These are phyloP conservation scores for Deuterostichococcus epilithicus DNA, from an alignment of 139 green algal species.

Conservation along the genomic window DNA sequence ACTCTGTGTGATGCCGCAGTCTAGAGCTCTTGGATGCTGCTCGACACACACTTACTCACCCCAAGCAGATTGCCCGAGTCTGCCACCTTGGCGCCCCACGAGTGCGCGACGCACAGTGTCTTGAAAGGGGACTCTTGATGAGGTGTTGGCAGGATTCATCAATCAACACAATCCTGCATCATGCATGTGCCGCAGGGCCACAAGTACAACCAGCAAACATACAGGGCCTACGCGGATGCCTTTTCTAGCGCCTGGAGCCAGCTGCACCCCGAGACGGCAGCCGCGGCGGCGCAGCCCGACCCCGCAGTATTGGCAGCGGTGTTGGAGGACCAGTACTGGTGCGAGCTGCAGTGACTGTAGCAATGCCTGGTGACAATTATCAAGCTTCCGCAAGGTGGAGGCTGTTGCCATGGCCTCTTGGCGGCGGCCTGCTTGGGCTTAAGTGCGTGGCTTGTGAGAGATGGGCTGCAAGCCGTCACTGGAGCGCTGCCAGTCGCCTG, in stretches of 20 bases:
- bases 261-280: conserved; percentile 8
- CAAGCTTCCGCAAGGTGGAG: neutral
- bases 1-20: too few species aligned
- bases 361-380: too few species aligned
- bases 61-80: too few species aligned
- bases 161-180: neutral
- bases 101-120: neutral
- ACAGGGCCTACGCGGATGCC: conserved; percentile 3
- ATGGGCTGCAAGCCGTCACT: neutral
- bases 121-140: neutral
- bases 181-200: conserved; percentile 7
- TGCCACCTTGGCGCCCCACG: too few species aligned
- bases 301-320: neutral
- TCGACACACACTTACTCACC: too few species aligned
- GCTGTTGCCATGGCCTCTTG: neutral
- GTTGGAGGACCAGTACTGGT: neutral
- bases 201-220: conserved; percentile 14
- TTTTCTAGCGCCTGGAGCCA: conserved; percentile 11
- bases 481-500: neutral
- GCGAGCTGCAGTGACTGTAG: too few species aligned
- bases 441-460: neutral
- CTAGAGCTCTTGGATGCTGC: too few species aligned
- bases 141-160: neutral
- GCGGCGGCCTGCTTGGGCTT: too few species aligned
- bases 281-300: neutral